Evolutionary conservation across 768 basidiomycete genomes (phyloP).

Genomic region (Pisolithus microcarpus): DNA sequence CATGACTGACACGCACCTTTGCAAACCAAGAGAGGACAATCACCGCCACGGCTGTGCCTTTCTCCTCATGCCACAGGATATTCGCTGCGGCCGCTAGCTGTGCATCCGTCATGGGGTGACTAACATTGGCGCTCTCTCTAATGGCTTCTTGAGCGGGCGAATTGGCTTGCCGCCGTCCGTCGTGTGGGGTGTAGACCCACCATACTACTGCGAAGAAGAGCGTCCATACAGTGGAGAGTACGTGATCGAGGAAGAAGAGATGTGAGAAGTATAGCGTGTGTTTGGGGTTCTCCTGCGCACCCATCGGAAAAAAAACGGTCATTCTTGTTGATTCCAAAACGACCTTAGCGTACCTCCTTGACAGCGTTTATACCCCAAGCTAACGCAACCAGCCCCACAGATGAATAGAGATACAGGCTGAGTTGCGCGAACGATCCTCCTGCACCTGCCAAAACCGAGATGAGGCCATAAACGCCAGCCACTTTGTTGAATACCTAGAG

Average conservation of each 20-base stretch:
- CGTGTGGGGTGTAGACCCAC: constrained; percentile 91
- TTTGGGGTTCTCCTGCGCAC: constrained; percentile 76
- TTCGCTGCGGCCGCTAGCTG: constrained; percentile 69
- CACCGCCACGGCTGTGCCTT: constrained; percentile 68
- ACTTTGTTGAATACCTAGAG: constrained; percentile 89
- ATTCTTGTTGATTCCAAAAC: background rate
- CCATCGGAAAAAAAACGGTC: constrained; percentile 4
- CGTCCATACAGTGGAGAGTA: constrained; percentile 88
- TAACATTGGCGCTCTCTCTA: constrained; percentile 51
- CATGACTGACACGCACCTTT: constrained; percentile 53
- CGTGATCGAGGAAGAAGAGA: constrained; percentile 85
- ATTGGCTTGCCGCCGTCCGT: constrained; percentile 73
- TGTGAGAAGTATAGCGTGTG: constrained; percentile 87
- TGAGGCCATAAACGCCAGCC: constrained; percentile 92
- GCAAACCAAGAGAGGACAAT: constrained; percentile 79
- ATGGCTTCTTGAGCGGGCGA: constrained; percentile 86
- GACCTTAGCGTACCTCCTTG: constrained; percentile 54
- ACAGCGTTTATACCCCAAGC: constrained; percentile 86
- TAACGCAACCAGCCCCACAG: constrained; percentile 69
- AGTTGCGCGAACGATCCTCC: constrained; percentile 93
- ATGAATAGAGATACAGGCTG: constrained; percentile 90
- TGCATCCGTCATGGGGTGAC: constrained; percentile 51
- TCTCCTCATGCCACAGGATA: constrained; percentile 86
- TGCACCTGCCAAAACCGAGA: constrained; percentile 83
- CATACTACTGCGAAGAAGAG: constrained; percentile 82